Conservation (phyloP, 2,329 filamentous ascomycete species). For the Cladosporium sp. region DNA sequence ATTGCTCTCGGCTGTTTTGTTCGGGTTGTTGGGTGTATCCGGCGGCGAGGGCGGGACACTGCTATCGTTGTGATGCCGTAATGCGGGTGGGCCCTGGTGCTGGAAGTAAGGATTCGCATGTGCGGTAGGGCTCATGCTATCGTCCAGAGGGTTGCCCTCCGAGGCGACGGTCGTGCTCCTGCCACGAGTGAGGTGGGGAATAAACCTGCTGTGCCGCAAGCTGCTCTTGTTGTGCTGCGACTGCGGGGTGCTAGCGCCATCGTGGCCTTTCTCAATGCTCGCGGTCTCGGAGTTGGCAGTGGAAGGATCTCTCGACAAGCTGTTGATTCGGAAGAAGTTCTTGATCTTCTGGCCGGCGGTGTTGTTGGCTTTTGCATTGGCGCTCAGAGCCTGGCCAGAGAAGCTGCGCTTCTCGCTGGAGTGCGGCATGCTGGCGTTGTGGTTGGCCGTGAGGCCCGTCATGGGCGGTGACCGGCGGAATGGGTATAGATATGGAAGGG, state of each 20-base stretch:
- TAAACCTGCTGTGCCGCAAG: conserved; percentile 82
- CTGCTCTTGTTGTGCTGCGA: conserved; percentile 52
- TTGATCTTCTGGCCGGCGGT: conserved; percentile 60
- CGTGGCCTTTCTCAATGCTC: conserved; percentile 29
- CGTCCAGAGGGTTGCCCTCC: conserved; percentile 86
- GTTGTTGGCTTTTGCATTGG: conserved; percentile 45
- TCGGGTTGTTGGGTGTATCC: conserved; percentile 70
- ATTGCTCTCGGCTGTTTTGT: conserved; percentile 61
- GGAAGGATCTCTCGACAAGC: conserved; percentile 41
- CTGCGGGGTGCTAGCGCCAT: conserved; percentile 46
- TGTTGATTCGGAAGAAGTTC: conserved; percentile 65
- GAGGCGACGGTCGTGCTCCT: conserved; percentile 87
- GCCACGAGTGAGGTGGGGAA: conserved; percentile 80
- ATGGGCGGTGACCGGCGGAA: conserved; percentile 1
- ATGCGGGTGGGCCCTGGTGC: conserved; percentile 87
- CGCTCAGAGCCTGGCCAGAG: conserved; percentile 40
- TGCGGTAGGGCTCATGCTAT: conserved; percentile 83
- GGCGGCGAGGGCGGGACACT: conserved; percentile 90
- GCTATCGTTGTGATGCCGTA: conserved; percentile 91
- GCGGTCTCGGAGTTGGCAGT: conserved; percentile 30
- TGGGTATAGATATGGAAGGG: background rate
- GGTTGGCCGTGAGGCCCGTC: conserved; percentile 12
- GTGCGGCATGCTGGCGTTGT: conserved; percentile 29
- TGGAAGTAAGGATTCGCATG: conserved; percentile 96
- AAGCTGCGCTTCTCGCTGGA: conserved; percentile 45